Conservation (phyloP, 192 early-diverging fungal genomes). For the Coemansia sp. region DNA sequence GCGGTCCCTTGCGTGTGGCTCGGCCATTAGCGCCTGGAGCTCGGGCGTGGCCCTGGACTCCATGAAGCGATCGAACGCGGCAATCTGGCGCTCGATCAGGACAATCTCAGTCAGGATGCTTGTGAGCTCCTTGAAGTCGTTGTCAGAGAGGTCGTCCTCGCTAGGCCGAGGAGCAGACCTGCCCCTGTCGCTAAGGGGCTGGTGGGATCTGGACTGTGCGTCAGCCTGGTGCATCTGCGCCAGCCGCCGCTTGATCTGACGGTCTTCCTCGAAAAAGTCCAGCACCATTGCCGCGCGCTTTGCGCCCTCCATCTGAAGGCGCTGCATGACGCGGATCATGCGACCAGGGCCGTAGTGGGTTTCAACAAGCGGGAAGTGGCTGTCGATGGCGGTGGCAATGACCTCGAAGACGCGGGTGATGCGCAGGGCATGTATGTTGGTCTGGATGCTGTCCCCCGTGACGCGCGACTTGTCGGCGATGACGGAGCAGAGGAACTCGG, state of each 20-base stretch:
- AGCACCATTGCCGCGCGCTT: conserved; percentile 73
- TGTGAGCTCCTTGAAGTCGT: conserved; percentile 75
- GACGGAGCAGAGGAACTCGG: conserved; percentile 78
- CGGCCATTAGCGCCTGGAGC: conserved; percentile 7
- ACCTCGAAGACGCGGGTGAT: conserved; percentile 88
- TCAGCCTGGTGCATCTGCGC: conserved; percentile 41
- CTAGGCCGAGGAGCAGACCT: conserved; percentile 6
- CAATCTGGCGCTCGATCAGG: conserved; percentile 73
- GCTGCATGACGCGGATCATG: conserved; percentile 84
- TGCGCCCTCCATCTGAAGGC: conserved; percentile 87
- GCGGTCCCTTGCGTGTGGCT: conserved; percentile 13
- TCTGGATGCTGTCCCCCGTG: conserved; percentile 7
- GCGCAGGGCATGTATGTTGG: conserved; percentile 68
- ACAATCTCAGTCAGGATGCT: conserved; percentile 79
- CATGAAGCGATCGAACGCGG: conserved; percentile 81
- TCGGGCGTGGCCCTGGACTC: conserved; percentile 70
- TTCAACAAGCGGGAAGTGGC: conserved; percentile 82
- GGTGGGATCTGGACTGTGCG: background rate
- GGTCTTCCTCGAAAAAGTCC: conserved; percentile 77
- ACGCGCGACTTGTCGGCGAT: conserved; percentile 74
- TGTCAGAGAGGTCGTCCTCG: conserved; percentile 51
- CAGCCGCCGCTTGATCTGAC: conserved; percentile 55
- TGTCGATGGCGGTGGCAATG: conserved; percentile 83
- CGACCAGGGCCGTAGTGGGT: conserved; percentile 83
- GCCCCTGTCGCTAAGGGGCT: conserved; percentile 4